Conservation (phyloP, 495 filamentous ascomycete species). For the Umbilicaria muhlenbergii region DNA sequence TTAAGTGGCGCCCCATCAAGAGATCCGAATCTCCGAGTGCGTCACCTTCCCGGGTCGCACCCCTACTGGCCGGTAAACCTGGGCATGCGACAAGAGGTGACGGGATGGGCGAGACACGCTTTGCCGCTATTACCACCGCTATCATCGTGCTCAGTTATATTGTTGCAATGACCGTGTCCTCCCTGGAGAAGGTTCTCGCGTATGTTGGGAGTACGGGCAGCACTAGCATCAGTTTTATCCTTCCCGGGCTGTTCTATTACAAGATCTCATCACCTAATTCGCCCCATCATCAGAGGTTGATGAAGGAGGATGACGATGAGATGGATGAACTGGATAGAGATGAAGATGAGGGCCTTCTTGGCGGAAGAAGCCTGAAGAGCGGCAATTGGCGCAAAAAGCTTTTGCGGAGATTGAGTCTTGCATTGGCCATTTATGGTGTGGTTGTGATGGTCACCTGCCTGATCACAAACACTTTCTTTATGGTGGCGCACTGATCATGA, state of each 20-base stretch:
- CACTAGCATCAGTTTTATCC: slow-evolving; percentile 89
- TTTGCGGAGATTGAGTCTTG: slow-evolving; percentile 57
- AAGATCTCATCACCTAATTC: slow-evolving; percentile 85
- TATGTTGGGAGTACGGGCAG: slow-evolving; percentile 92
- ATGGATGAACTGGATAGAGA: slow-evolving; percentile 26
- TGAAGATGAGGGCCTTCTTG: slow-evolving; percentile 19
- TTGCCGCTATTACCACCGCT: slow-evolving; percentile 73
- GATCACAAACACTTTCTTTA: slow-evolving; percentile 64
- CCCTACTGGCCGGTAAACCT: slow-evolving; percentile 17
- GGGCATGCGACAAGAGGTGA: slow-evolving; percentile 24
- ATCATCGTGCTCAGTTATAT: slow-evolving; percentile 76
- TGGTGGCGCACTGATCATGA: slow-evolving; percentile 31
- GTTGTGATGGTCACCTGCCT: slow-evolving; percentile 84
- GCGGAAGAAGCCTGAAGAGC: slow-evolving; percentile 22
- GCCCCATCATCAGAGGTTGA: slow-evolving; percentile 61
- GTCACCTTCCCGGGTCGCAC: slow-evolving; percentile 29
- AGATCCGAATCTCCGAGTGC: slow-evolving; percentile 25
- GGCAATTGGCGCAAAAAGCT: slow-evolving; percentile 42
- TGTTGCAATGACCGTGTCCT: slow-evolving; percentile 79
- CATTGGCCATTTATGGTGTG: slow-evolving; percentile 65
- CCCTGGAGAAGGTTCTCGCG: slow-evolving; percentile 75
- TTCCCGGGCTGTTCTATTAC: slow-evolving; percentile 94
- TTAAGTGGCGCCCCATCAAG: slow-evolving; percentile 71
- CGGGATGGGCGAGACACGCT: slow-evolving; percentile 71
- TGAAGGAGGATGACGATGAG: slow-evolving; percentile 72